phyloP scores from a whole-genome alignment of 2,329 filamentous ascomycete species.

The Meredithiella fracta region DNA sequence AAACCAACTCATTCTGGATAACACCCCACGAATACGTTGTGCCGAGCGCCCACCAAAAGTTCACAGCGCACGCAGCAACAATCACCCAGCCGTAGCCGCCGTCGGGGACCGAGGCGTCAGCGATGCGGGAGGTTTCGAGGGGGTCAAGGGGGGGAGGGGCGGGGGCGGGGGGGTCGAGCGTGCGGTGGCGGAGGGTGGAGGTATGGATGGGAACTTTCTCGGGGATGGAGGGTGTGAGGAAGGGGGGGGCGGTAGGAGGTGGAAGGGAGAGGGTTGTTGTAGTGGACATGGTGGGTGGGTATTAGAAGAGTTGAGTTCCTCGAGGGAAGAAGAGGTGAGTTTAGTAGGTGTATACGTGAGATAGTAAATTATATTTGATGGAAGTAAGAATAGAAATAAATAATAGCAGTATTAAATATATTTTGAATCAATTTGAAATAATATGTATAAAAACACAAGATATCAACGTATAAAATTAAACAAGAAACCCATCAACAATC shows the following conservation, averaged over 20 bases:
- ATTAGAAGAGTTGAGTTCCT: no score
- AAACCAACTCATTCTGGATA: slow-evolving; percentile 38
- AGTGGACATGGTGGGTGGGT: neutral
- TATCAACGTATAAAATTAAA: no score
- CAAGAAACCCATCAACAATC: no score
- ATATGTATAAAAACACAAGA: no score
- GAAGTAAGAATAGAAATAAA: no score
- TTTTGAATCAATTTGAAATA: no score
- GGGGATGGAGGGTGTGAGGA: neutral
- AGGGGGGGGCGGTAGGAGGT: neutral
- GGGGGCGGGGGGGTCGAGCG: neutral
- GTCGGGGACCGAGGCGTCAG: slow-evolving; percentile 32
- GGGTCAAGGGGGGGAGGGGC: slow-evolving; percentile 10
- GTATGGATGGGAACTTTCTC: neutral
- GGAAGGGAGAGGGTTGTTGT: neutral
- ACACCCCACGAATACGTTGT: slow-evolving; percentile 44
- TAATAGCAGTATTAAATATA: no score
- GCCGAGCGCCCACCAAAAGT: slow-evolving; percentile 41
- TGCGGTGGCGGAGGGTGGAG: neutral
- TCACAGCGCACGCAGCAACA: slow-evolving; percentile 31
- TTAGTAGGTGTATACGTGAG: no score
- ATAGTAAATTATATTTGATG: no score
- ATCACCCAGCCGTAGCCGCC: slow-evolving; percentile 42
- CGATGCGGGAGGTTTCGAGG: slow-evolving; percentile 27
- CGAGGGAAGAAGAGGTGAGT: no score